A percentile compares a stretch with the other conserved stretches of the same genome.
Conservation (phyloP, 768 basidiomycete genomes). For the Pluteus cervinus region DNA sequence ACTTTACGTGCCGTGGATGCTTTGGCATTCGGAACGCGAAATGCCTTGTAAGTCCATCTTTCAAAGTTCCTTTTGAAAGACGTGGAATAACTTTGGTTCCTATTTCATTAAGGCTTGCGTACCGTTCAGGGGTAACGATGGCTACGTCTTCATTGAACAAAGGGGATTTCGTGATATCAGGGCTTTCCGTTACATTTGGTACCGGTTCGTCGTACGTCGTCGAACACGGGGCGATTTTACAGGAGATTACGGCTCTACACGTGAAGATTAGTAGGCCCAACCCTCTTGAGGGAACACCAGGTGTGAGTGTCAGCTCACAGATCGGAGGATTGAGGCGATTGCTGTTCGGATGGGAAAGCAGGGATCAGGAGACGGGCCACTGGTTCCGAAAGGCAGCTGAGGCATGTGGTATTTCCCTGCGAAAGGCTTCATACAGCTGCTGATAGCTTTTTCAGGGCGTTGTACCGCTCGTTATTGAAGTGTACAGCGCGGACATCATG, state of each 20-base stretch:
- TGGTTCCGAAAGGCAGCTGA: conserved; percentile 56
- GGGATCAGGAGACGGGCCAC: conserved; percentile 39
- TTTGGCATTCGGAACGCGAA: conserved; percentile 63
- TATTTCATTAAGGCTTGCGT: conserved; percentile 44
- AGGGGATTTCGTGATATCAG: conserved; percentile 46
- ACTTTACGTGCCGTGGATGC: conserved; percentile 65
- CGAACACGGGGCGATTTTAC: conserved; percentile 52
- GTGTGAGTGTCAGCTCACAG: conserved; percentile 58
- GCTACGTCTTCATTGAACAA: conserved; percentile 46
- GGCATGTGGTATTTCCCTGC: conserved; percentile 22
- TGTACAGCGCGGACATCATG: conserved; percentile 69
- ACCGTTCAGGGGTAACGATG: conserved; percentile 59
- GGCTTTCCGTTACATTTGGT: conserved; percentile 57
- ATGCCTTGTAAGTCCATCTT: conserved; percentile 54
- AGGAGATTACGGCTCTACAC: conserved; percentile 59
- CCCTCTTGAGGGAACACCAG: conserved; percentile 22
- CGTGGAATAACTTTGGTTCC: conserved; percentile 5
- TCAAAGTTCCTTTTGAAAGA: background rate
- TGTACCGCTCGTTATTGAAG: conserved; percentile 62
- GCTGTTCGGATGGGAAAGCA: conserved; percentile 46
- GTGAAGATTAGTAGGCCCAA: conserved; percentile 41
- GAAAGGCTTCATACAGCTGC: background rate
- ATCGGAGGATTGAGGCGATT: conserved; percentile 59
- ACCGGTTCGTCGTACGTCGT: conserved; percentile 53
- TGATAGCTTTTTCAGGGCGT: conserved; percentile 37